Percentiles rank a stretch among this genome's conserved stretches.
Conservation (phyloP, 257 asterid species). For the Lycium barbarum region DNA sequence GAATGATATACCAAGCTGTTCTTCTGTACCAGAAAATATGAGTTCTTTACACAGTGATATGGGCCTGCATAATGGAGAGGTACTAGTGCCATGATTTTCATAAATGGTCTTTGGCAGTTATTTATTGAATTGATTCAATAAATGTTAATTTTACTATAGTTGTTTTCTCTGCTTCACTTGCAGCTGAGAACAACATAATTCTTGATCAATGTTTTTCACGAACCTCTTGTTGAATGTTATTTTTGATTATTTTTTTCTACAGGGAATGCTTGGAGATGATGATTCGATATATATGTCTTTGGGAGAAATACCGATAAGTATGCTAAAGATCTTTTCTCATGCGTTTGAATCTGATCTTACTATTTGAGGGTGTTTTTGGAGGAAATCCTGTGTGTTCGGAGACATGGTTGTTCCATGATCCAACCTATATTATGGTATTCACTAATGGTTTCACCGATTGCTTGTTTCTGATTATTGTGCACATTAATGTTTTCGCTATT, state of each 20-base stretch:
- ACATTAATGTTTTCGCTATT: neutral
- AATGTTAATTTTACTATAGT: conserved; percentile 1
- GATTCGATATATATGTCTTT: conserved; percentile 93
- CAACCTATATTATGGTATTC: conserved; percentile 18
- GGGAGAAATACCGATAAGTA: conserved; percentile 95
- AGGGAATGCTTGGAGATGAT: conserved; percentile 95
- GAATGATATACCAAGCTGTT: conserved; percentile 67
- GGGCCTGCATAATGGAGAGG: conserved; percentile 84
- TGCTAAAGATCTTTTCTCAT: conserved; percentile 39
- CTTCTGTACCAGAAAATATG: conserved; percentile 67
- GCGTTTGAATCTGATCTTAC: neutral
- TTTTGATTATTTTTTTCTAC: conserved; percentile 25
- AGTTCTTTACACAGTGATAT: conserved; percentile 71
- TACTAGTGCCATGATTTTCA: conserved; percentile 34
- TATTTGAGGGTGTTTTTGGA: conserved; percentile 6
- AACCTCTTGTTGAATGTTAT: conserved; percentile 25
- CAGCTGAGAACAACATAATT: neutral
- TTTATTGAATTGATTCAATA: neutral
- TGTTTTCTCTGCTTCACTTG: neutral
- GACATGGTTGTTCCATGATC: conserved; percentile 15
- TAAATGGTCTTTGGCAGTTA: neutral
- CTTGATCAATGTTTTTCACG: conserved; percentile 12
- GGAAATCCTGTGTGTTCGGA: conserved; percentile 9
- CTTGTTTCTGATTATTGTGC: neutral
- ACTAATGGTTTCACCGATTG: neutral